Evolutionary conservation across 2,329 filamentous ascomycete species (phyloP).

Genomic region (Uncinocarpus reesii): DNA sequence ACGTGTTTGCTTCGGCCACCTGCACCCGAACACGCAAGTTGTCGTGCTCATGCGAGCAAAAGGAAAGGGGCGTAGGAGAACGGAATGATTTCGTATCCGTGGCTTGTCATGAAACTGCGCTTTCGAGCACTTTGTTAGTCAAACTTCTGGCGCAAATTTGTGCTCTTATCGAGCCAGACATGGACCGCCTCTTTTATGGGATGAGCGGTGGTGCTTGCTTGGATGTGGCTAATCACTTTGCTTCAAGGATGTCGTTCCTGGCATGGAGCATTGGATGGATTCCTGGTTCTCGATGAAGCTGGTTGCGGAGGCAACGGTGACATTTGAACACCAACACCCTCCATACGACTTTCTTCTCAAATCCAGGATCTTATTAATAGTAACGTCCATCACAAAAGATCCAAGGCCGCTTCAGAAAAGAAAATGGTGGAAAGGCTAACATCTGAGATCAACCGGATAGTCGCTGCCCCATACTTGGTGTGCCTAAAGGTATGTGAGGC

Average conservation of each 20-base stretch:
- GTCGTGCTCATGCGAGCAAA: not conserved
- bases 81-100: not conserved
- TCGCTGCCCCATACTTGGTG: conserved; percentile 42
- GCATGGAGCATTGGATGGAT: conserved; percentile 1
- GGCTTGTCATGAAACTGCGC: not conserved
- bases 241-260: not conserved
- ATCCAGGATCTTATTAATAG: conserved; percentile 1
- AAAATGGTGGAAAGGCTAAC: conserved; percentile 21
- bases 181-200: too few relatives aligned
- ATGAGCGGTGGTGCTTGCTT: not conserved
- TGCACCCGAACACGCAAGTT: too few relatives aligned
- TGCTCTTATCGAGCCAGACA: too few relatives aligned
- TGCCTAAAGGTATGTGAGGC: conserved; percentile 38
- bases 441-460: conserved; percentile 38
- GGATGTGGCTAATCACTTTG: not conserved
- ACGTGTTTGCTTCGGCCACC: too few relatives aligned
- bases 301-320: conserved; percentile 10
- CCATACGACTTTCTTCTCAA: not conserved
- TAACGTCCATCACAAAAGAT: not conserved
- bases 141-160: too few relatives aligned
- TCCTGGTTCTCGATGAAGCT: not conserved
- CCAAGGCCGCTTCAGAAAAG: not conserved
- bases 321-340: conserved; percentile 3
- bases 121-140: not conserved
- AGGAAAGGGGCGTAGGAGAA: not conserved